phyloP scores from a whole-genome alignment of 495 filamentous ascomycete species.

The Tuber borchii region DNA sequence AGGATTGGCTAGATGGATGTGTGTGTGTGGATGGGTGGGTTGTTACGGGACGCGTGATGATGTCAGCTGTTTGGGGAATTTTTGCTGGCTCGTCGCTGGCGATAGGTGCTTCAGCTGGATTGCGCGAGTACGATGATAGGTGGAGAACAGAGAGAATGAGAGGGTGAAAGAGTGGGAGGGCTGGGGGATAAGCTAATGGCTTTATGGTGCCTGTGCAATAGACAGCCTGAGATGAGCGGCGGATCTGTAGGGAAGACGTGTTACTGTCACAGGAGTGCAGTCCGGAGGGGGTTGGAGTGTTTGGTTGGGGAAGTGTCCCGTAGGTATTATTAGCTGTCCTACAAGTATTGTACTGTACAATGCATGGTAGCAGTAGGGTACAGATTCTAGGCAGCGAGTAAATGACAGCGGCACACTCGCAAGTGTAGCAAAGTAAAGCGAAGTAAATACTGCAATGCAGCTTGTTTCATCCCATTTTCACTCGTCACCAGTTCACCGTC shows the following conservation, averaged over 20 bases:
- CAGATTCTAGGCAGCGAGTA: not conserved
- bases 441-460: not conserved
- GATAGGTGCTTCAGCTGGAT: not conserved
- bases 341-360: too few relatives aligned
- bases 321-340: not conserved
- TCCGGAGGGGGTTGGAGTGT: not conserved
- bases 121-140: not conserved
- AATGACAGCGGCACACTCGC: not conserved
- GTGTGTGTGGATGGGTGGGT: not conserved
- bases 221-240: not conserved
- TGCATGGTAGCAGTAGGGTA: not conserved
- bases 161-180: not conserved
- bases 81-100: not conserved
- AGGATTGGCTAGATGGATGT: not conserved
- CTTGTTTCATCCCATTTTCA: conserved; percentile 6
- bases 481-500: not conserved
- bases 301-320: not conserved
- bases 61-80: not conserved
- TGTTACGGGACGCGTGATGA: not conserved
- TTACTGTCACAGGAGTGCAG: not conserved
- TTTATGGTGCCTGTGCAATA: not conserved
- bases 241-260: not conserved
- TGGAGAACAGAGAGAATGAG: not conserved
- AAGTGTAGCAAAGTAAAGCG: not conserved
- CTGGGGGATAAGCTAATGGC: not conserved